phyloP scores from a whole-genome alignment of 2,329 filamentous ascomycete species.

The Aspergillus transmontanensis region DNA sequence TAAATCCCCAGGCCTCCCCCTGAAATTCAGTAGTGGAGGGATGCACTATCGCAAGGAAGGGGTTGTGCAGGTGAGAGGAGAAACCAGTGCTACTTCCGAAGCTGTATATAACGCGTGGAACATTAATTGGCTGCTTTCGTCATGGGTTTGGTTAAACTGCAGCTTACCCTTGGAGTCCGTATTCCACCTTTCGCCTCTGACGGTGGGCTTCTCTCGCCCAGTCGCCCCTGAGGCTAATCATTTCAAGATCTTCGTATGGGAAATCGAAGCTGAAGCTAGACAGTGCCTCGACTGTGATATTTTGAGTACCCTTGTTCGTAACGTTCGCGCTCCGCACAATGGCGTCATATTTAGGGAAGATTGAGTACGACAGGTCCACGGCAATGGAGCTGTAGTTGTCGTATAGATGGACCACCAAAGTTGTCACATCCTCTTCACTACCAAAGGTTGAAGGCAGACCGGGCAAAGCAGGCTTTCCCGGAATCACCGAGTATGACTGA shows the following conservation, averaged over 20 bases:
- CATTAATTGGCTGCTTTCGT: slow-evolving; percentile 21
- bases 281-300: slow-evolving; percentile 58
- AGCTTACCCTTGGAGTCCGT: slow-evolving; percentile 57
- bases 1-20: slow-evolving; percentile 67
- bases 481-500: slow-evolving; percentile 56
- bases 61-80: slow-evolving; percentile 66
- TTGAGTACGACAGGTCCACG: slow-evolving; percentile 63
- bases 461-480: slow-evolving; percentile 59
- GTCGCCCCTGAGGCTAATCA: slow-evolving; percentile 65
- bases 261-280: slow-evolving; percentile 65
- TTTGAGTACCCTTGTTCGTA: slow-evolving; percentile 58
- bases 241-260: slow-evolving; percentile 62
- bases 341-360: slow-evolving; percentile 64
- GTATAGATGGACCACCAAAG: slow-evolving; percentile 59
- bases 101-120: slow-evolving; percentile 34
- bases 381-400: slow-evolving; percentile 62
- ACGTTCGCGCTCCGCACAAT: slow-evolving; percentile 64
- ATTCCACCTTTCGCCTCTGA: slow-evolving; percentile 58
- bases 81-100: slow-evolving; percentile 65
- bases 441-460: slow-evolving; percentile 65
- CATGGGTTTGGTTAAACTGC: background rate
- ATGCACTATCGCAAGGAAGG: slow-evolving; percentile 61
- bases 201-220: slow-evolving; percentile 63
- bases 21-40: slow-evolving; percentile 62
- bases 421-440: slow-evolving; percentile 57